A percentile compares a stretch with the other conserved stretches of the same genome.
These are phyloP conservation scores for Rhodomyrtus psidioides DNA, from an alignment of 441 rosid species.

Conservation along the genomic window DNA sequence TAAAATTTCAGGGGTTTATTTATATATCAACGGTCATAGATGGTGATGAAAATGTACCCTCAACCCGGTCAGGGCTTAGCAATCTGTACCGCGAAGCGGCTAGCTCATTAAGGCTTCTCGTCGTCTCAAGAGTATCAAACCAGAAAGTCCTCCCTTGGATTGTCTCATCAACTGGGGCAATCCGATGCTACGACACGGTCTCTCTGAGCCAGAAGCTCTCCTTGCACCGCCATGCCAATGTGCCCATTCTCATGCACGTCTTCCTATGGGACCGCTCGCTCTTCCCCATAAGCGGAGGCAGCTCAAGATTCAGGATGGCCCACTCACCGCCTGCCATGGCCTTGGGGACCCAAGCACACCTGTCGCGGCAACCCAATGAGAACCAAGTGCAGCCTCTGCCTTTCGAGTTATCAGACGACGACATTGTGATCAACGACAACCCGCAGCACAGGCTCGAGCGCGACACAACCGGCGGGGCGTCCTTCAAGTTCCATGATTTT, in stretches of 20 bases:
- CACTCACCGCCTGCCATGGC: constrained; percentile 24
- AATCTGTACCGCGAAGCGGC: constrained; percentile 57
- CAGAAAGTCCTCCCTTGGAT: constrained; percentile 95
- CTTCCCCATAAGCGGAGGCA: constrained; percentile 17
- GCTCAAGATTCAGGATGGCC: constrained; percentile 17
- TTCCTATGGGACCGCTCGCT: constrained; percentile 56
- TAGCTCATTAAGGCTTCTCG: constrained; percentile 47
- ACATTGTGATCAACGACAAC: constrained; percentile 2
- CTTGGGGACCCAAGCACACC: constrained; percentile 20
- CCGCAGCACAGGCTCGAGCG: constrained; percentile 32
- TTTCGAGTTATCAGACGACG: constrained; percentile 10
- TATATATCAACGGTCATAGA: constrained; percentile 75
- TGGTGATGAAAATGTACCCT: constrained; percentile 56
- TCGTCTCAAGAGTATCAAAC: constrained; percentile 69
- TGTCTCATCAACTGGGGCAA: constrained; percentile 85
- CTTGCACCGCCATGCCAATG: constrained; percentile 79
- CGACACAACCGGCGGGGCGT: constrained; percentile 63
- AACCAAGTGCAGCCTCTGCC: constrained; percentile 66
- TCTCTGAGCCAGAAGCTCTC: constrained; percentile 94
- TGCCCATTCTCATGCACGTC: constrained; percentile 56
- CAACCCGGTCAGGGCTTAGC: constrained; percentile 70
- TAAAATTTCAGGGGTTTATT: constrained; percentile 64
- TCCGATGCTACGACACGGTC: constrained; percentile 83
- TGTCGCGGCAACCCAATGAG: constrained; percentile 38
- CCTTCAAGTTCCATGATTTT: constrained; percentile 81